These are phyloP conservation scores for Aspergillus ellipticus DNA, from an alignment of 495 filamentous ascomycete genomes.

Conservation along the genomic window DNA sequence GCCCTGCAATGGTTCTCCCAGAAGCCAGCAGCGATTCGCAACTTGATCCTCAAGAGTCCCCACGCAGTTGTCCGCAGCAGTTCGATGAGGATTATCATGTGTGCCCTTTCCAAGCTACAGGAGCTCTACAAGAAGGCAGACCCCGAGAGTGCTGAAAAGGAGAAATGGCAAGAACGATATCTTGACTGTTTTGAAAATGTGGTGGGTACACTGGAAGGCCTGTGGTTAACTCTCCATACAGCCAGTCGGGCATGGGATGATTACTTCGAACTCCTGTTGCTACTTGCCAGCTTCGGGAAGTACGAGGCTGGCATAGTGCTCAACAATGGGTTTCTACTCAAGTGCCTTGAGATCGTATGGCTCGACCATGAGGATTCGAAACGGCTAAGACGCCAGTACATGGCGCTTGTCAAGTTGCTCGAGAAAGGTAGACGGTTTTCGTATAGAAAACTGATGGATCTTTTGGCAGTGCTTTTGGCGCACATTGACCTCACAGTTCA, in stretches of 20 bases:
- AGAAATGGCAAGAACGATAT: constrained; percentile 28
- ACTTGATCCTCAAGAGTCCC: constrained; percentile 63
- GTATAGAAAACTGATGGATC: constrained; percentile 40
- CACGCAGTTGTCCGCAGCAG: constrained; percentile 58
- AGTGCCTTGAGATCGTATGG: constrained; percentile 58
- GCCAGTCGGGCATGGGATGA: constrained; percentile 71
- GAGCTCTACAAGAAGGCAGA: constrained; percentile 41
- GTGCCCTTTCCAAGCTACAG: constrained; percentile 44
- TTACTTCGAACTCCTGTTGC: constrained; percentile 66
- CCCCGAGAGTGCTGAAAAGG: constrained; percentile 26
- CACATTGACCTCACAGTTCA: constrained; percentile 38
- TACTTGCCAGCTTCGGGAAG: constrained; percentile 55
- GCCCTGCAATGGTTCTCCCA: constrained; percentile 62
- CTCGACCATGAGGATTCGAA: constrained; percentile 55
- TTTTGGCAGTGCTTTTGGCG: constrained; percentile 37
- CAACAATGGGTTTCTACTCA: constrained; percentile 50
- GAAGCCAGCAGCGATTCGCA: constrained; percentile 54
- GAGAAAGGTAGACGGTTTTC: constrained; percentile 53
- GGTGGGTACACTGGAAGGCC: constrained; percentile 46
- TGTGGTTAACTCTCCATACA: constrained; percentile 54
- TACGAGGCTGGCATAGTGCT: constrained; percentile 54
- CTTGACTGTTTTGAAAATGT: constrained; percentile 50
- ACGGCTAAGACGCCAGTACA: constrained; percentile 45
- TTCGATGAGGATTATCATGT: constrained; percentile 52
- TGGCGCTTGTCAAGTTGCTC: constrained; percentile 53